phyloP scores from a whole-genome alignment of 1,284 basidiomycete species.

The Ustilago loliicola region DNA sequence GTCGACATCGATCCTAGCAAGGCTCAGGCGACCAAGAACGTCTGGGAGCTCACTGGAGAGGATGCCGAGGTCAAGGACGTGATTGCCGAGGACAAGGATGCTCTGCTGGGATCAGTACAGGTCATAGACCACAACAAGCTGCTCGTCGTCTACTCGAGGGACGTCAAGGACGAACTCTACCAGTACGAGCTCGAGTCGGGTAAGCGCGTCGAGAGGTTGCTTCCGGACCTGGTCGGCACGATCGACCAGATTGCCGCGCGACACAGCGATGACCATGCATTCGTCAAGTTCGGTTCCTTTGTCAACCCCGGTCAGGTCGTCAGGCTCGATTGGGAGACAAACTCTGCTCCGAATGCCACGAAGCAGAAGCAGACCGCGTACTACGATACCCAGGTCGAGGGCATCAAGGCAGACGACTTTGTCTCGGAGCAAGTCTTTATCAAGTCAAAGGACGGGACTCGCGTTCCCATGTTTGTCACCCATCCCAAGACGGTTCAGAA shows the following conservation, averaged over 20 bases:
- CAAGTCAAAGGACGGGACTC: conserved; percentile 82
- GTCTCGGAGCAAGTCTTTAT: conserved; percentile 77
- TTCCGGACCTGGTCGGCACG: conserved; percentile 79
- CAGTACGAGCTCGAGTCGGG: conserved; percentile 78
- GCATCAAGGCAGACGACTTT: conserved; percentile 81
- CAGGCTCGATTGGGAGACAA: conserved; percentile 56
- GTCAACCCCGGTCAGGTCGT: conserved; percentile 79
- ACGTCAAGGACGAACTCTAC: conserved; percentile 87
- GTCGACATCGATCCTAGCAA: conserved; percentile 48
- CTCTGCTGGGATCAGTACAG: conserved; percentile 76
- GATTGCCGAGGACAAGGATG: conserved; percentile 78
- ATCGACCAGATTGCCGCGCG: conserved; percentile 75
- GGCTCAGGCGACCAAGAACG: conserved; percentile 51
- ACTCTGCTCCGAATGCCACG: conserved; percentile 59
- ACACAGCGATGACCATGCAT: conserved; percentile 78
- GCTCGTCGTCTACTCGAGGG: conserved; percentile 79
- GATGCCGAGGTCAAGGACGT: conserved; percentile 74
- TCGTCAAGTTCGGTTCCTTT: conserved; percentile 79
- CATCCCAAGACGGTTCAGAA: conserved; percentile 79
- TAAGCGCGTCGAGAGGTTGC: conserved; percentile 75
- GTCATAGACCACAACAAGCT: conserved; percentile 77
- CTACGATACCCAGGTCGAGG: conserved; percentile 77
- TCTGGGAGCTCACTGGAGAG: conserved; percentile 54
- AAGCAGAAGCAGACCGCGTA: conserved; percentile 73
- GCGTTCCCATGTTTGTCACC: conserved; percentile 88